Base-by-base conservation (phyloP, 2,329 filamentous ascomycete species). In the Colletotrichum chrysophilum region DNA sequence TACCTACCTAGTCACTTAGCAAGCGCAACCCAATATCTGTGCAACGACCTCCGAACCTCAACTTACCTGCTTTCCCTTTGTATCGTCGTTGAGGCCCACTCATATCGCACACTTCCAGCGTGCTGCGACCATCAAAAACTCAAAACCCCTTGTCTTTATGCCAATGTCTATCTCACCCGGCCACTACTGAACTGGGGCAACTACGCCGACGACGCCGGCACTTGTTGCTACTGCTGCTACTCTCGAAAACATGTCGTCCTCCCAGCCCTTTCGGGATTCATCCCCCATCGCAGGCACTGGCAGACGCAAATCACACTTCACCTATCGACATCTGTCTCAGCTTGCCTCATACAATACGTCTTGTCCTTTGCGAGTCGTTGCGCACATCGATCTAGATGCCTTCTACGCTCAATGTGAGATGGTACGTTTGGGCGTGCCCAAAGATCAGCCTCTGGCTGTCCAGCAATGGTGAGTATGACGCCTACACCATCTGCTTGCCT, bases 391-490 rank as follows among this genome's bases (percentile, higher is more conserved):
- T 81, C 92, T 99, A 75, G 97, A 99, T 90, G 96, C 96, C 52
- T 99, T 99, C 85, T 99, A 99, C 84, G 94, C 94, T 5, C 97
- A 99, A 87, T 98, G 96, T 82, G 97, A 99, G 86, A 97, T 96
- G 90, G 93, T 98, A 12, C 92, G 97, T 9, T 89, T 98, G 60
- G 93, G 93, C 14, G 87, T 94, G 13, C 87, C 93, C 16, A 93
- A 95, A 76, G 91, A 95, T 73, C 91, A 93, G 78, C 97, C 97
- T 12, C 90, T 99, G 28, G 97, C 96, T 1, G 97, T 99, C 24
- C 96, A 97, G 82, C 96, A 98, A 88, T 98, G 95, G 94, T 93
- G 86, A 77, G 84, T 79, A 18, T 10, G 24, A 8, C 21, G 24
- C 32, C 4, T 21, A 16, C 12, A 16, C 36, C 61, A 26, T 24